A percentile compares a stretch with the other conserved stretches of the same genome.
These are phyloP conservation scores for Incumbomyces lentus DNA, from an alignment of 2,329 filamentous ascomycete genomes.

Conservation along the genomic window DNA sequence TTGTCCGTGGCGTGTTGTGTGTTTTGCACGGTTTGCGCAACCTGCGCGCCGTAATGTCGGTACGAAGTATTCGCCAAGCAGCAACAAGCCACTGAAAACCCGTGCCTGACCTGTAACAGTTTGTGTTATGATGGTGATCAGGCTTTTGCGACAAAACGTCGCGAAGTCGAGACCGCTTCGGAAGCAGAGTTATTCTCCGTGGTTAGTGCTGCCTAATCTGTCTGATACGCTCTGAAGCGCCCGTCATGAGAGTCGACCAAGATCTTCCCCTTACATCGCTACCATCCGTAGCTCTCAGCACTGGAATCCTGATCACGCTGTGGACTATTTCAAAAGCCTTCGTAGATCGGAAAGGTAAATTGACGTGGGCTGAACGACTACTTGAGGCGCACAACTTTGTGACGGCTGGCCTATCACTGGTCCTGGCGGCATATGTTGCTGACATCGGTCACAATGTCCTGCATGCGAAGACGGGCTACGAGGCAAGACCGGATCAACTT, in stretches of 20 bases:
- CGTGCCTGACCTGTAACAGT: too few species aligned
- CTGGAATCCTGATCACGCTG: conserved; percentile 12
- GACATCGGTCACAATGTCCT: conserved; percentile 4
- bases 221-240: too few species aligned
- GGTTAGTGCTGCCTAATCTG: too few species aligned
- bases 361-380: conserved; percentile 8
- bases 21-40: too few species aligned
- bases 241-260: background rate
- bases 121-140: too few species aligned
- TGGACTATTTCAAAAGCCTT: conserved; percentile 11
- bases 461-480: background rate
- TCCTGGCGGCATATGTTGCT: conserved; percentile 8
- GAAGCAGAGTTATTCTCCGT: too few species aligned
- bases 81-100: too few species aligned
- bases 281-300: conserved; percentile 13
- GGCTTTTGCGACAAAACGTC: too few species aligned
- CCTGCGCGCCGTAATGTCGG: too few species aligned
- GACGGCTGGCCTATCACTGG: conserved; percentile 12
- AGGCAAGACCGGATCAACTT: conserved; percentile 4
- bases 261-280: conserved; percentile 12
- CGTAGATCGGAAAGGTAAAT: conserved; percentile 11
- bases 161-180: too few species aligned
- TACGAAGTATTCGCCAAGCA: too few species aligned
- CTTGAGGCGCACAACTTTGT: conserved; percentile 15
- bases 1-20: too few species aligned